These are phyloP conservation scores for Polygonum maritimum DNA, from an alignment of 148 eudicot genomes.

Conservation along the genomic window DNA sequence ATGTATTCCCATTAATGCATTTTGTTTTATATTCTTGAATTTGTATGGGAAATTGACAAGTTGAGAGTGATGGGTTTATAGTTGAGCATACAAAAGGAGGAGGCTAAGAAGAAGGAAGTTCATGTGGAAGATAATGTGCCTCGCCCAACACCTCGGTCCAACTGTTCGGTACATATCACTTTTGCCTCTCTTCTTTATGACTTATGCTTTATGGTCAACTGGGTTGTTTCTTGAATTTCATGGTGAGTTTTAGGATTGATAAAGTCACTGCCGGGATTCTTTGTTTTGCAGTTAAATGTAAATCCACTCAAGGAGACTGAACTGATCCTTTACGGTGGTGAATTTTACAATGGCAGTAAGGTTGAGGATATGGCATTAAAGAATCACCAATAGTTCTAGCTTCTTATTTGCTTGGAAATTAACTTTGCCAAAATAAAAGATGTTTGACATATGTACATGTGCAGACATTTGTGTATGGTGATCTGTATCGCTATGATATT, in stretches of 20 bases:
- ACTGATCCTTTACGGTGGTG: slow-evolving; percentile 85
- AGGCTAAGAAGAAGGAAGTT: slow-evolving; percentile 94
- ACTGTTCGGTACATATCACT: slow-evolving; percentile 59
- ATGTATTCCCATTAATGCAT: neutral
- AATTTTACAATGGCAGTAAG: slow-evolving; percentile 97
- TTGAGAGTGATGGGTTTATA: slow-evolving; percentile 16
- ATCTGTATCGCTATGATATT: slow-evolving; percentile 84
- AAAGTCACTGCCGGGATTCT: neutral
- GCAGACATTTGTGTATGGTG: slow-evolving; percentile 97
- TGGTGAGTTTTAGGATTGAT: neutral
- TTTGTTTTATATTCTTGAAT: neutral
- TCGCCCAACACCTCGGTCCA: slow-evolving; percentile 83
- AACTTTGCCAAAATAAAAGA: neutral
- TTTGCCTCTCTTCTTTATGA: neutral
- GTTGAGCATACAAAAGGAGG: slow-evolving; percentile 94
- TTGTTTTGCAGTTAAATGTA: slow-evolving; percentile 53
- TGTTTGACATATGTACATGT: slow-evolving; percentile 14
- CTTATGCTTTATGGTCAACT: neutral
- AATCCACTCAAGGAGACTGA: slow-evolving; percentile 96
- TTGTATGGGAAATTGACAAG: neutral
- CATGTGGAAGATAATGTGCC: slow-evolving; percentile 91
- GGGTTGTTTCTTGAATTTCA: neutral
- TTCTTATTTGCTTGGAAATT: neutral
- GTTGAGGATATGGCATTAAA: slow-evolving; percentile 22
- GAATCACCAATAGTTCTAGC: neutral